Evolutionary conservation across 768 basidiomycete genomes (phyloP), one percentile per base, ranked within the genome.

Genomic region (Pholiota microspora): DNA sequence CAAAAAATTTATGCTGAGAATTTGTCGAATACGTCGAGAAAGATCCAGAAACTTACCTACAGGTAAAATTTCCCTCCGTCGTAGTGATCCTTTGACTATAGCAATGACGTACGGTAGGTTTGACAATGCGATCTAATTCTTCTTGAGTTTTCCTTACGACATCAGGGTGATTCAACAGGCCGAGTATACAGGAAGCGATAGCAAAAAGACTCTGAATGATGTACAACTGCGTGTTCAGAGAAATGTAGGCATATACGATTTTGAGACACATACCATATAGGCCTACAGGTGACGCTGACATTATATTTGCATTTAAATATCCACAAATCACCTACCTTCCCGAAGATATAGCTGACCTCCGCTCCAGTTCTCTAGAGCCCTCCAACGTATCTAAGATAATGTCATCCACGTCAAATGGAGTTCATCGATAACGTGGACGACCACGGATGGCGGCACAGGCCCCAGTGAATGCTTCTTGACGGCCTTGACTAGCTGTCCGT

Each of bases 331-430:
- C 28, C 2, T 38, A 59, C 61, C 66, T 62, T n/a, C 60, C 54
- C 15, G 64, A 67, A 46, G 63, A 67, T 18, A 73, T 72, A 8
- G 65, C 53, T 12, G 72, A 77, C 9, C 74, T 59, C 50, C 69
- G 73, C 47, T 78, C 77, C 12, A 80, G 69, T 10, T 80, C 77
- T 2, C 56, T 59, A 2, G 71, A 70, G 1, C 71, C 70, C 45
- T 77, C 68, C 1, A 65, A 32, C 2, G 72, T 70, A 53, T 77
- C 73, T 40, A 80, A 45, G n/a, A 71, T 58, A 24, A 69, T 59
- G 24, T 69, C 46, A 8, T 54, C 50, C n/a, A n/a, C n/a, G n/a
- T n/a, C n/a, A n/a, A n/a, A n/a, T n/a, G n/a, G n/a, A n/a, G n/a
- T n/a, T n/a, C n/a, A n/a, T n/a, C n/a, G n/a, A n/a, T n/a, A n/a